phyloP scores from a whole-genome alignment of 2,329 filamentous ascomycete genomes.

The Paramyrothecium sp. region DNA sequence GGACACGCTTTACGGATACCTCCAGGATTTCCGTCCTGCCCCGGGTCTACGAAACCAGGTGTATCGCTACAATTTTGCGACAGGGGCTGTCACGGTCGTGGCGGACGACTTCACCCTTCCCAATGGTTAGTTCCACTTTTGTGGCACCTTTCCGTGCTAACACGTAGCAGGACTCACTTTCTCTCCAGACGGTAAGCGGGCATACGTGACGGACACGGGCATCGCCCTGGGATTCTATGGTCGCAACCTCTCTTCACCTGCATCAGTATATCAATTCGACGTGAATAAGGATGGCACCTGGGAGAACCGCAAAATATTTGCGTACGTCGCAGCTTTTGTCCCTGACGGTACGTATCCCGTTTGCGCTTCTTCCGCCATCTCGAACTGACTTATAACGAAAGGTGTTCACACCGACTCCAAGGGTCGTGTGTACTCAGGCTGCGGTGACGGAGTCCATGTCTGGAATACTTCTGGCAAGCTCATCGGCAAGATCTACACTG shows the following conservation, averaged over 20 bases:
- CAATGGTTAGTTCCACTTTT: constrained; percentile 38
- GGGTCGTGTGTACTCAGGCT: constrained; percentile 54
- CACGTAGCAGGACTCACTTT: constrained; percentile 47
- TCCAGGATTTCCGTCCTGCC: constrained; percentile 54
- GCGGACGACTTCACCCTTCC: constrained; percentile 56
- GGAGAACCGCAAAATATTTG: constrained; percentile 52
- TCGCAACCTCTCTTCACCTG: constrained; percentile 21
- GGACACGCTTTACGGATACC: constrained; percentile 57
- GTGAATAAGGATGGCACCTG: constrained; percentile 44
- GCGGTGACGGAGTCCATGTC: constrained; percentile 47
- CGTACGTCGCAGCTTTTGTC: constrained; percentile 50
- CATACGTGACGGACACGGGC: constrained; percentile 59
- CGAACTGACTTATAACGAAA: constrained; percentile 8
- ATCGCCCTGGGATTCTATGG: constrained; percentile 39
- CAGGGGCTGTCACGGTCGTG: constrained; percentile 50
- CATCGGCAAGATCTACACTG: constrained; percentile 56
- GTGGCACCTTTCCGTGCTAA: constrained; percentile 1
- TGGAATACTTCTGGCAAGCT: constrained; percentile 44
- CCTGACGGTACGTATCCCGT: constrained; percentile 51
- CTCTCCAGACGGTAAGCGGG: constrained; percentile 47
- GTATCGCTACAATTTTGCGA: constrained; percentile 52
- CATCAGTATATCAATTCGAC: constrained; percentile 42
- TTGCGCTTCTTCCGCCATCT: neutral
- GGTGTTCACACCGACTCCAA: constrained; percentile 54
- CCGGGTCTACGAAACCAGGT: constrained; percentile 57